Conservation (phyloP, 768 basidiomycete species). For the Rhizopogon vesiculosus region DNA sequence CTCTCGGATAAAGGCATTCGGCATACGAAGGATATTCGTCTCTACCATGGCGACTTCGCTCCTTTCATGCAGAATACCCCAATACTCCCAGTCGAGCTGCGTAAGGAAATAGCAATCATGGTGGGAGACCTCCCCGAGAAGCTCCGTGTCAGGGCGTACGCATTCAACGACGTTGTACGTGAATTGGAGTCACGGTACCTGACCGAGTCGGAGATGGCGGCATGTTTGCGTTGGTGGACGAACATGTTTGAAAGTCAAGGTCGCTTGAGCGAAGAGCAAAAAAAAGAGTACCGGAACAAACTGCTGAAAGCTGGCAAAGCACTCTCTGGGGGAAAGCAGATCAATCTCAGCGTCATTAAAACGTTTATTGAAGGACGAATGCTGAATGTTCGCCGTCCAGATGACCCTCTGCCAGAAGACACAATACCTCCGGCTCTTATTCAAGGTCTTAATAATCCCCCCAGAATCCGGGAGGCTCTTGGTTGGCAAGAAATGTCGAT, state of each 20-base stretch:
- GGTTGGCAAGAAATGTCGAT: slow-evolving; percentile 29
- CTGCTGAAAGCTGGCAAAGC: not conserved
- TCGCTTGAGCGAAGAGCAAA: not conserved
- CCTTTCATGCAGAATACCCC: slow-evolving; percentile 74
- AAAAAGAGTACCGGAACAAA: not conserved
- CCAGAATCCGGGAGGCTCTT: slow-evolving; percentile 55
- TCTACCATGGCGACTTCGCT: slow-evolving; percentile 60
- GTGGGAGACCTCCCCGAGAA: slow-evolving; percentile 55
- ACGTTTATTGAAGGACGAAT: slow-evolving; percentile 59
- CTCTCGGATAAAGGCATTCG: slow-evolving; percentile 74
- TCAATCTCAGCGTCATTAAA: slow-evolving; percentile 58
- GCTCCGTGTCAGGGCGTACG: slow-evolving; percentile 61
- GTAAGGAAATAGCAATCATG: slow-evolving; percentile 39
- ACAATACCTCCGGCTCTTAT: slow-evolving; percentile 37
- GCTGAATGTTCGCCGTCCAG: slow-evolving; percentile 48
- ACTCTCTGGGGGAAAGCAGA: not conserved
- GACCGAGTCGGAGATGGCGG: slow-evolving; percentile 63
- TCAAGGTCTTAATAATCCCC: slow-evolving; percentile 26
- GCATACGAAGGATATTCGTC: slow-evolving; percentile 58
- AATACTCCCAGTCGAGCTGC: slow-evolving; percentile 34
- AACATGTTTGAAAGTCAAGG: slow-evolving; percentile 11
- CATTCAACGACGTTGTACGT: slow-evolving; percentile 71
- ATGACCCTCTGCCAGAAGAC: slow-evolving; percentile 72
- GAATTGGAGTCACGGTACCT: slow-evolving; percentile 69
- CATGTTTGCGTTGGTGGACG: slow-evolving; percentile 83